A percentile compares a stretch with the other conserved stretches of the same genome.
These are phyloP conservation scores for Senna tora DNA, from an alignment of 306 rosid species.

Conservation along the genomic window DNA sequence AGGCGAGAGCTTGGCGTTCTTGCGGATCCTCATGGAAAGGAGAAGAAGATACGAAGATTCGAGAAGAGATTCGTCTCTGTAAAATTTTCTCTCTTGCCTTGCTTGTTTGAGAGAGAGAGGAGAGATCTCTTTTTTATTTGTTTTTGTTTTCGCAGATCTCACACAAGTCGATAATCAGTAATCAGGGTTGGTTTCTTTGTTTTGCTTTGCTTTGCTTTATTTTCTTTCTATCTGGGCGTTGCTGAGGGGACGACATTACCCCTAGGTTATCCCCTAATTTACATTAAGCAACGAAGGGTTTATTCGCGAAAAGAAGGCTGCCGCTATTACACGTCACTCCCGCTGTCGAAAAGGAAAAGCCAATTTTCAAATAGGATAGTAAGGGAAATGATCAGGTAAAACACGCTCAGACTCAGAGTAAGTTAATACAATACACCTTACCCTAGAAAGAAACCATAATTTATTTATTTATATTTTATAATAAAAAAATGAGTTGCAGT, in stretches of 20 bases:
- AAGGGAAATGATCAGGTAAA: constrained; percentile 2
- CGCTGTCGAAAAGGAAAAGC: constrained; percentile 34
- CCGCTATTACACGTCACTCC: constrained; percentile 47
- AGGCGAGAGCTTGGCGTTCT: constrained; percentile 62
- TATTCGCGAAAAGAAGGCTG: constrained; percentile 14
- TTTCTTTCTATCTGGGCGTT: no score
- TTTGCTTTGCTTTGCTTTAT: no score
- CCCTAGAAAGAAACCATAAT: no score
- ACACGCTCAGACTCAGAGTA: not conserved
- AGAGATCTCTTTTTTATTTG: not conserved
- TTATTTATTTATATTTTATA: no score
- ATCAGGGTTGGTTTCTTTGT: constrained; percentile 32
- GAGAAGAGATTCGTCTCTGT: not conserved
- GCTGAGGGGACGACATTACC: constrained; percentile 53
- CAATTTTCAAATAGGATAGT: not conserved
- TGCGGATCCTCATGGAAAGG: constrained; percentile 76
- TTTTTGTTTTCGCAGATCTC: constrained; percentile 57
- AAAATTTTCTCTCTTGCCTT: not conserved
- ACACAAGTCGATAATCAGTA: constrained; percentile 61
- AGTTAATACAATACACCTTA: not conserved
- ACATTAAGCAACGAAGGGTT: not conserved
- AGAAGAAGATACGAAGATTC: not conserved
- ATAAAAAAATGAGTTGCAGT: no score
- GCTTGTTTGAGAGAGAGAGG: not conserved
- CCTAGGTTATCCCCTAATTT: constrained; percentile 37